Evolutionary conservation across 2,329 filamentous ascomycete genomes (phyloP), one percentile per base, ranked within the genome.

Genomic region (Furcasterigmium furcatum): DNA sequence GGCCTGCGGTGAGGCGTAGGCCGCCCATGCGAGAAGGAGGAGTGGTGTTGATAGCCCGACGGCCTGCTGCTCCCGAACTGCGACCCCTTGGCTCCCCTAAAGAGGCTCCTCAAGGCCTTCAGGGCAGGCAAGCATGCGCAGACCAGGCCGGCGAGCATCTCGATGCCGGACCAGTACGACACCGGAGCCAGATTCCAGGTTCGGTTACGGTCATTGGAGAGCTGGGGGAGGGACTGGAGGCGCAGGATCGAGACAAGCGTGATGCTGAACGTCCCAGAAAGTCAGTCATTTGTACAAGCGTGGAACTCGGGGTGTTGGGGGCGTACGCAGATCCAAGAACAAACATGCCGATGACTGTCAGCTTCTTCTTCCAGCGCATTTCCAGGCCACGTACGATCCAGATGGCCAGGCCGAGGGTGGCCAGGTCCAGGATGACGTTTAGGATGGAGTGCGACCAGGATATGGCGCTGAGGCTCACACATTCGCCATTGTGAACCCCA

Each of bases 91-190:
- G 22, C n/a, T 8, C 14, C 20, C 16, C n/a, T 40, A 20, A 24
- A 40, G 19, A 24, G 25, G 16, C 12, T 12, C 6, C 19, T 18
- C 34, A 36, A 16, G 34, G n/a, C 34, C 34, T 36, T 36, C 3
- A 79, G 60, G 1, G 76, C 77, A 0, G 77, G 77, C 0, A 79
- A 69, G 50, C 73, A 77, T 7, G 76, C 76, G 0, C 74, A 76
- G 36, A 77, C 63, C 50, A 80, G 76, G 41, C 74, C 77, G 0
- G 70, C 67, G 0, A 71, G 64, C 57, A 72, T 69, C 53, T 77
- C 74, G 48, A 76, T 70, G 5, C 63, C 63, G 7, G 71, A 72
- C 74, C 73, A 77, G 44, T 66, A 70, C 5, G 70, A 66, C 0
- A 70, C 66, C 1, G 65, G 67, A 0, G 71, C 70, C 9, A 77